Percentiles rank a stretch among this genome's conserved stretches.
These are phyloP conservation scores for Dothideomycetes sp. DNA, from an alignment of 2,329 filamentous ascomycete species.

Conservation along the genomic window DNA sequence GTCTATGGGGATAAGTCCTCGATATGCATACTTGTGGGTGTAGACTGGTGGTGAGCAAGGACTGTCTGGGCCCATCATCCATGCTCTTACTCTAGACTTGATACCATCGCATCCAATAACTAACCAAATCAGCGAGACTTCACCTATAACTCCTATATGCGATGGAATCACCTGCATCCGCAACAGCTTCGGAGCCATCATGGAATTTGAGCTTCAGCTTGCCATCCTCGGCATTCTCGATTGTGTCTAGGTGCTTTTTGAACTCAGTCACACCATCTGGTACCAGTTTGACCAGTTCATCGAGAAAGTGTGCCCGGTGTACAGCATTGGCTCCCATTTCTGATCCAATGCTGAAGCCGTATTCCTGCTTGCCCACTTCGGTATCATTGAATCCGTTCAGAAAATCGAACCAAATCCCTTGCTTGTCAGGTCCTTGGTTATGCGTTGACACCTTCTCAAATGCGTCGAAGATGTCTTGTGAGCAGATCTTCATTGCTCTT, in stretches of 20 bases:
- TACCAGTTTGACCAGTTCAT: constrained; percentile 33
- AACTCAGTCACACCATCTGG: constrained; percentile 28
- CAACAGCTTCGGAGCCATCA: constrained; percentile 22
- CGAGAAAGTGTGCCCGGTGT: constrained; percentile 34
- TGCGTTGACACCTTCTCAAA: constrained; percentile 36
- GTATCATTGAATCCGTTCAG: constrained; percentile 26
- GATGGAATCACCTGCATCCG: constrained; percentile 22
- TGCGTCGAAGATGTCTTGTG: constrained; percentile 35
- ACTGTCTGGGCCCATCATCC: constrained; percentile 39
- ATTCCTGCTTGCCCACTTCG: constrained; percentile 19
- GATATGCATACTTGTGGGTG: constrained; percentile 52
- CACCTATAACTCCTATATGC: too few species aligned
- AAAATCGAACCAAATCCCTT: constrained; percentile 35
- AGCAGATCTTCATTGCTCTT: constrained; percentile 46
- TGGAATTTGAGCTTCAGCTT: constrained; percentile 27
- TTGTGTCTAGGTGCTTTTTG: constrained; percentile 22
- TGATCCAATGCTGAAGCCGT: constrained; percentile 22
- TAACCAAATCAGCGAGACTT: too few species aligned
- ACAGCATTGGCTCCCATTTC: constrained; percentile 22
- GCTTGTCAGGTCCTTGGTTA: constrained; percentile 30
- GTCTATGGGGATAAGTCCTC: constrained; percentile 52
- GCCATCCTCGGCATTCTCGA: constrained; percentile 21
- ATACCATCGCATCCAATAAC: constrained; percentile 58
- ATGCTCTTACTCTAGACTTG: constrained; percentile 44
- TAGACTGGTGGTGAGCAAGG: constrained; percentile 42